These are phyloP conservation scores for Uromyces viciae-fabae DNA, from an alignment of 1,284 basidiomycete genomes.

Conservation along the genomic window DNA sequence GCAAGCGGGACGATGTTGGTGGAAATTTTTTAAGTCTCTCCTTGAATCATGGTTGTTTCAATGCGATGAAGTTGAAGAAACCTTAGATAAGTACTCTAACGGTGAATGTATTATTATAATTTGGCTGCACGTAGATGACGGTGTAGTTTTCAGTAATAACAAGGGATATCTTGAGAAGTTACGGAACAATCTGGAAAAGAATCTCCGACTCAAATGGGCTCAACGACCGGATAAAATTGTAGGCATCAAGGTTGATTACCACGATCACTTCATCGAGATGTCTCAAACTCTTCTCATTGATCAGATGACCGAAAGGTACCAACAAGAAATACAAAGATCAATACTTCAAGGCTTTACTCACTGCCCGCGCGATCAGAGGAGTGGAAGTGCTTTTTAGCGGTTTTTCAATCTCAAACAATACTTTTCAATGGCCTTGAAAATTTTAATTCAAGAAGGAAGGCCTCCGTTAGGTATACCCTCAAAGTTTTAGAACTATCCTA, in stretches of 20 bases:
- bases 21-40: background rate
- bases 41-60: background rate
- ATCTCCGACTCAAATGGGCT: background rate
- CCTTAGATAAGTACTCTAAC: background rate
- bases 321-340: background rate
- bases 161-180: background rate
- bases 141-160: background rate
- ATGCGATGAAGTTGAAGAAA: background rate
- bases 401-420: too few species aligned
- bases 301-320: background rate
- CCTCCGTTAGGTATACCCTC: too few species aligned
- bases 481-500: too few species aligned
- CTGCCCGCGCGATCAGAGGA: too few species aligned
- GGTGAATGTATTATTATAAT: background rate
- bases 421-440: too few species aligned
- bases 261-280: background rate
- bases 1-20: background rate
- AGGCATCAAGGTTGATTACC: background rate
- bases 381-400: too few species aligned
- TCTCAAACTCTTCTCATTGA: background rate
- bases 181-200: background rate
- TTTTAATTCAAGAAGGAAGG: too few species aligned
- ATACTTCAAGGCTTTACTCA: too few species aligned
- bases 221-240: background rate
- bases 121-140: slow-evolving; percentile 13